Evolutionary conservation across 305 asterid species (phyloP), one percentile per base, ranked within the genome.

Genomic region (Petunia hybrid): DNA sequence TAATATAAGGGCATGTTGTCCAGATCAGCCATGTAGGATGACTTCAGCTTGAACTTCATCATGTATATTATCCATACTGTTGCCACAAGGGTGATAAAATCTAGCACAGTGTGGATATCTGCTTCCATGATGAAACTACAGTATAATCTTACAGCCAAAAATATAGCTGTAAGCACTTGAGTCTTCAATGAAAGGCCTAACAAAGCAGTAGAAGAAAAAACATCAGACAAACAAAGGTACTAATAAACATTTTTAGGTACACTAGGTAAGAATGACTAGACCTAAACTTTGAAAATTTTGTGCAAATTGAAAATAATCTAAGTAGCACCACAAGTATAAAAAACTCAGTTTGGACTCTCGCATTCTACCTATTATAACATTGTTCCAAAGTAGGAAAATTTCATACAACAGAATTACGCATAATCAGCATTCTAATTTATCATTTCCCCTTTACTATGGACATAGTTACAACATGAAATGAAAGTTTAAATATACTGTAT

Each of bases 11-110:
- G 95, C 91, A 88, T 88, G 59, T 87, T 90, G 67, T 92, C 97
- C 61, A 91, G 87, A 77, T 90, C 94, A 4, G 80, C 87, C 75
- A 87, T 84, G 89, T 94, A 94, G 64, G 97, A 86, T 8, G 91
- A 85, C 83, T 89, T 92, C 88, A 92, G 62, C 87, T 88, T 91
- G 89, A 88, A 84, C 83, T 94, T 73, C 59, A 94, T 94, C 97
- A 90, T 92, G 89, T 90, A 92, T n/a, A 93, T 85, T 57, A 95
- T 95, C 98, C 96, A 95, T 82, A 92, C 55, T 14, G 98, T 95
- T 3, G 98, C 90, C 36, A 89, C 89, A 39, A 94, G 94, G 5
- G 98, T 94, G 13, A 84, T 82, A 39, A 91, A 86, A 83, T 95
- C 98, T 8, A 95, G 97, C 60, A 92, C 13, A 10, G 97, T 93